Conservation (phyloP, 768 basidiomycete genomes). For the Auriscalpium vulgare region DNA sequence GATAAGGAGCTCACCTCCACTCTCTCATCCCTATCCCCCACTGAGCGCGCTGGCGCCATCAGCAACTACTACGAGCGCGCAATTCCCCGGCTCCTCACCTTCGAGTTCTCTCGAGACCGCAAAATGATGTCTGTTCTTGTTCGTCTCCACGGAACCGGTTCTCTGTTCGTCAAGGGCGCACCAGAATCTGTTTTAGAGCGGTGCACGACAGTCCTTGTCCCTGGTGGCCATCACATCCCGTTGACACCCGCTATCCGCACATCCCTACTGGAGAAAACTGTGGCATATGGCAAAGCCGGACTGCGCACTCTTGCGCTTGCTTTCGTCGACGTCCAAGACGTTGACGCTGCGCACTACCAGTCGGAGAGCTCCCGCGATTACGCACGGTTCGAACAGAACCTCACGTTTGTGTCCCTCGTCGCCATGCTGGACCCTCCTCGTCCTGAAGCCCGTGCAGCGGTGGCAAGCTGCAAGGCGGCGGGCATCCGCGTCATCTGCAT, state of each 20-base stretch:
- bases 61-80: slow-evolving; percentile 73
- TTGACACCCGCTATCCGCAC: slow-evolving; percentile 56
- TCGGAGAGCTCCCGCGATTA: slow-evolving; percentile 78
- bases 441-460: slow-evolving; percentile 81
- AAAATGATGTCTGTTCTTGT: slow-evolving; percentile 99
- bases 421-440: slow-evolving; percentile 98
- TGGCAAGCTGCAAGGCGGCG: slow-evolving; percentile 85
- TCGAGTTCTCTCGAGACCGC: slow-evolving; percentile 96
- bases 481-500: slow-evolving; percentile 96
- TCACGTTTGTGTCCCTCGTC: slow-evolving; percentile 92
- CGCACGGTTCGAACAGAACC: slow-evolving; percentile 80
- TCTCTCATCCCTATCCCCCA: slow-evolving; percentile 46
- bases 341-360: slow-evolving; percentile 74
- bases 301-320: slow-evolving; percentile 90
- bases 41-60: slow-evolving; percentile 70
- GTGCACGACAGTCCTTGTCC: slow-evolving; percentile 64
- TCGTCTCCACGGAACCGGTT: slow-evolving; percentile 54
- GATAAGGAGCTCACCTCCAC: slow-evolving; percentile 51
- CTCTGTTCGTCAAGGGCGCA: slow-evolving; percentile 91
- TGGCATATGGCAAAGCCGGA: slow-evolving; percentile 71
- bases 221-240: slow-evolving; percentile 50
- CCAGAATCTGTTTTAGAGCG: slow-evolving; percentile 92
- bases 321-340: slow-evolving; percentile 69
- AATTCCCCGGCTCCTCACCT: slow-evolving; percentile 80
- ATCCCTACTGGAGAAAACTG: slow-evolving; percentile 54